A percentile compares a stretch with the other conserved stretches of the same genome.
These are phyloP conservation scores for Lentinula raphanica DNA, from an alignment of 768 basidiomycete genomes.

Conservation along the genomic window DNA sequence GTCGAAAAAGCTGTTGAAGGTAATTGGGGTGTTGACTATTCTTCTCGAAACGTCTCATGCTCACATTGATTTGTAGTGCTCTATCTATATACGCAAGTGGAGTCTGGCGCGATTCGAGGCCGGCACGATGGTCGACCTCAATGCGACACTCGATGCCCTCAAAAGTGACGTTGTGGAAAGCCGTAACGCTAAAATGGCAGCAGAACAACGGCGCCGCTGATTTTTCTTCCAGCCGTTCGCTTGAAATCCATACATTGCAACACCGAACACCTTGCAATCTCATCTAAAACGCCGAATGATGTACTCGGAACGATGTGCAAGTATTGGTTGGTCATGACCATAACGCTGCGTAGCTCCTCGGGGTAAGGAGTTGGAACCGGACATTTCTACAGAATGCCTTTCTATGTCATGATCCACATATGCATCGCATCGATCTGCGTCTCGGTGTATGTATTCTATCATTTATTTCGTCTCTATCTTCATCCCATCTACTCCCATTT, in stretches of 20 bases:
- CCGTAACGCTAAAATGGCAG: background rate
- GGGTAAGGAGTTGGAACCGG: too few species aligned
- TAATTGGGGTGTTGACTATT: slow-evolving; percentile 25
- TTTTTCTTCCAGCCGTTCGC: background rate
- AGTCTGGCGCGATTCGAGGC: background rate
- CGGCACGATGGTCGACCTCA: background rate
- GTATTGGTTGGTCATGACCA: background rate
- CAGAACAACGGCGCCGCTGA: background rate
- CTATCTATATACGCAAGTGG: slow-evolving; percentile 9
- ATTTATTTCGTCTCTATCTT: background rate
- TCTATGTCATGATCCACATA: too few species aligned
- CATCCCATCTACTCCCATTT: background rate
- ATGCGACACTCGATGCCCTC: background rate
- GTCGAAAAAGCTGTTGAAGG: slow-evolving; percentile 85
- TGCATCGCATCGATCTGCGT: background rate
- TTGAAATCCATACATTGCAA: too few species aligned
- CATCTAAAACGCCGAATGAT: background rate
- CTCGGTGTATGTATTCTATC: slow-evolving; percentile 5
- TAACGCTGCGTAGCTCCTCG: background rate
- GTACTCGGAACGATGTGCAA: too few species aligned
- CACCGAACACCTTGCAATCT: background rate
- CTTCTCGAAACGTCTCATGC: background rate
- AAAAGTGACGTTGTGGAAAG: slow-evolving; percentile 2
- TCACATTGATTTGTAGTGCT: slow-evolving; percentile 1
- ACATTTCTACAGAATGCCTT: background rate